Conservation (phyloP, 179 eudicot species). For the Actinidia polygama region DNA sequence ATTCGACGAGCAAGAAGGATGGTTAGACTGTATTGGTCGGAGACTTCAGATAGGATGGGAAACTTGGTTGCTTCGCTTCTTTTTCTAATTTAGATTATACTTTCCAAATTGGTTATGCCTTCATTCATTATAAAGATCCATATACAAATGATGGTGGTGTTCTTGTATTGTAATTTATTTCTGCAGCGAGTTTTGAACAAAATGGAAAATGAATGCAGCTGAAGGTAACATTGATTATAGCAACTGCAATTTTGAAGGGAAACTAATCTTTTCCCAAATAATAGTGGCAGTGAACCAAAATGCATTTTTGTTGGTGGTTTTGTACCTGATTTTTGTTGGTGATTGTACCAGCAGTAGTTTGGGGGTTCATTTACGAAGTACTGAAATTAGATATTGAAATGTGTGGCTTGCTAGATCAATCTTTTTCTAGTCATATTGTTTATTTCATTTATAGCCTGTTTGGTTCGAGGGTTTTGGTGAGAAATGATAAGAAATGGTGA, state of each 20-base stretch:
- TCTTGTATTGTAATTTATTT: neutral
- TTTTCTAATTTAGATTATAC: neutral
- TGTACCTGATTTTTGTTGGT: no score
- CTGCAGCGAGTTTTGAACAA: neutral
- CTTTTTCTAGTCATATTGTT: neutral
- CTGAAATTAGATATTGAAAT: neutral
- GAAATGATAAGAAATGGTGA: neutral
- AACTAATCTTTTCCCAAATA: neutral
- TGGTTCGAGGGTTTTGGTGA: neutral
- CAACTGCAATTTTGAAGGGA: neutral
- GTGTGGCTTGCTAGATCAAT: neutral
- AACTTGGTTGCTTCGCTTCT: neutral
- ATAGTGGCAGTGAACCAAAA: neutral
- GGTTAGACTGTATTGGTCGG: neutral
- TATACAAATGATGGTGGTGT: neutral
- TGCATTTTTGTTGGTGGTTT: neutral
- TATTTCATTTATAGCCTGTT: neutral
- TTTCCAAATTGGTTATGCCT: neutral
- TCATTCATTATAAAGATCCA: neutral
- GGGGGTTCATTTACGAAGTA: neutral
- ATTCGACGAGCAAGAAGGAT: constrained; percentile 35
- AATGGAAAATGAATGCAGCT: neutral
- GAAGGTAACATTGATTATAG: neutral
- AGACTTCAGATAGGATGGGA: neutral
- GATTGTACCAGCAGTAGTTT: neutral